phyloP scores from a whole-genome alignment of 805 yeast genomes.

The Ogataea henricii region DNA sequence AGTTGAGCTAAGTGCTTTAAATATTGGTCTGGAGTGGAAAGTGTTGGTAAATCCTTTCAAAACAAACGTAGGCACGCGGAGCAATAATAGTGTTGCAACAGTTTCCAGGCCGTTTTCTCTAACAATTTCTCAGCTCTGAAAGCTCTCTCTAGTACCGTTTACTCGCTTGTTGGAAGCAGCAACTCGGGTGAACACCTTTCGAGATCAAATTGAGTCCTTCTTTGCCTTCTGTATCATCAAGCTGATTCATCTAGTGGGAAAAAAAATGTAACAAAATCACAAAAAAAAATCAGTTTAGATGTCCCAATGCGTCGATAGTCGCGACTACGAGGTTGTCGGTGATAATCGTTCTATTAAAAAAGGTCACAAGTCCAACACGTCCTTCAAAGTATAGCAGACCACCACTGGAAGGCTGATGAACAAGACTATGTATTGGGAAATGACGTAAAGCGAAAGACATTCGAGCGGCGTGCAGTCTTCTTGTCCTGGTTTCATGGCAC shows the following conservation, averaged over 20 bases:
- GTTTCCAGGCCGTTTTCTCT: too few species aligned
- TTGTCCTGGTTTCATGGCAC: conserved; percentile 52
- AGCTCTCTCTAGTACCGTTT: too few species aligned
- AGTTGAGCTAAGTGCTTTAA: too few species aligned
- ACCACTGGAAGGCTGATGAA: conserved; percentile 52
- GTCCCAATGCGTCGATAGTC: conserved; percentile 16
- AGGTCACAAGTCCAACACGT: conserved; percentile 25
- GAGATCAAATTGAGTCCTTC: background rate
- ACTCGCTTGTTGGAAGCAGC: too few species aligned
- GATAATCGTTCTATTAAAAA: background rate
- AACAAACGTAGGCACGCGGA: too few species aligned
- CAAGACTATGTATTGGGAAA: conserved; percentile 49
- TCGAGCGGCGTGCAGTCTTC: conserved; percentile 50
- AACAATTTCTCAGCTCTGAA: too few species aligned
- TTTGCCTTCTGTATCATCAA: background rate
- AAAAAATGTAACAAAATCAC: too few species aligned
- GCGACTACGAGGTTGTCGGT: background rate
- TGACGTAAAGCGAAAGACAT: conserved; percentile 53
- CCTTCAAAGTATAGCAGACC: conserved; percentile 44
- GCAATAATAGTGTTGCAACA: too few species aligned
- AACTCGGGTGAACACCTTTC: background rate
- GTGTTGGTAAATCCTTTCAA: too few species aligned
- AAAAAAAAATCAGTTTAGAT: too few species aligned
- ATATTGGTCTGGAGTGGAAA: too few species aligned
- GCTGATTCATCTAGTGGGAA: background rate